phyloP scores from a whole-genome alignment of 73 alveolate species.

The Paramecium caudatum region DNA sequence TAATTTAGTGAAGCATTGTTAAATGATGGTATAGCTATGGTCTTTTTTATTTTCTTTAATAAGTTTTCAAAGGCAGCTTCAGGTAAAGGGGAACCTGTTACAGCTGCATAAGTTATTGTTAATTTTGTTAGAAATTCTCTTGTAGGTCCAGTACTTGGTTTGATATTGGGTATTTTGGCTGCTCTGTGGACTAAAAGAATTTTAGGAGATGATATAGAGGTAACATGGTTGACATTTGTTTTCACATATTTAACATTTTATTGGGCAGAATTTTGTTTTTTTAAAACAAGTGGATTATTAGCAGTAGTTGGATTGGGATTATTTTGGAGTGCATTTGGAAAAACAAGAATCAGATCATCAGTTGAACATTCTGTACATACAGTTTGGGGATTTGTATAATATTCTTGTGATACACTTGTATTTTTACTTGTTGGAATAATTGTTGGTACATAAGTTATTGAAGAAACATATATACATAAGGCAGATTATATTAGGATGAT shows the following conservation, averaged over 20 bases:
- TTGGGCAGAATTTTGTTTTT: constrained; percentile 74
- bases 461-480: constrained; percentile 56
- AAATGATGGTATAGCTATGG: constrained; percentile 85
- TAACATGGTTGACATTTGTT: constrained; percentile 41
- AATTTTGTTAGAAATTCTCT: constrained; percentile 74
- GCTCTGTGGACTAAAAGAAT: constrained; percentile 81
- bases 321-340: constrained; percentile 76
- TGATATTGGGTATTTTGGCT: constrained; percentile 69
- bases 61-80: constrained; percentile 49
- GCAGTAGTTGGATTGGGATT: constrained; percentile 82
- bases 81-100: constrained; percentile 78
- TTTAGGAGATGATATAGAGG: constrained; percentile 66
- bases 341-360: constrained; percentile 72
- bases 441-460: constrained; percentile 76
- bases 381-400: constrained; percentile 77
- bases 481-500: constrained; percentile 78
- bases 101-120: constrained; percentile 67
- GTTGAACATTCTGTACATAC: constrained; percentile 78
- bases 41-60: constrained; percentile 74
- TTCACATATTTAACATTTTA: constrained; percentile 76
- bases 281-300: constrained; percentile 69
- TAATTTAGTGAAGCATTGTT: constrained; percentile 75
- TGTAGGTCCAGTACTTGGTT: constrained; percentile 81
- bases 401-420: constrained; percentile 77
- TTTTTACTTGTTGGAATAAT: constrained; percentile 79